A percentile compares a stretch with the other conserved stretches of the same genome.
Conservation (phyloP, 257 asterid species). For the Ballota nigra region DNA sequence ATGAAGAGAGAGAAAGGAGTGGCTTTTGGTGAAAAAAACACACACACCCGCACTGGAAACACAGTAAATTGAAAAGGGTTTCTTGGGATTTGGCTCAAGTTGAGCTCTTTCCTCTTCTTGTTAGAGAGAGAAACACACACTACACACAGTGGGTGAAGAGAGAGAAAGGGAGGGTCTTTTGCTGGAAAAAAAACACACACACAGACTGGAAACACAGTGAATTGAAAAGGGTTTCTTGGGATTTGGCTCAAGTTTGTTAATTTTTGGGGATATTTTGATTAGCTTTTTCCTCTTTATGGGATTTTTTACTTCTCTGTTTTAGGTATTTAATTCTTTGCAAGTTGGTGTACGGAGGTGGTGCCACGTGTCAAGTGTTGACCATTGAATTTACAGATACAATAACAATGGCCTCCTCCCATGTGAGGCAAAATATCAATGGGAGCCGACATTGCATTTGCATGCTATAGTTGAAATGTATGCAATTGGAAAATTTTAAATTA, state of each 20-base stretch:
- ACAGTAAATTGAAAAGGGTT: neutral
- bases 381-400: constrained; percentile 5
- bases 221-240: constrained; percentile 12
- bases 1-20: neutral
- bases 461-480: neutral
- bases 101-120: too few species aligned
- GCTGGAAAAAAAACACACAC: neutral
- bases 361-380: constrained; percentile 29
- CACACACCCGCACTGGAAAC: neutral
- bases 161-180: neutral
- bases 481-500: neutral
- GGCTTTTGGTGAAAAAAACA: too few species aligned
- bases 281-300: neutral
- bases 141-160: neutral
- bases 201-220: neutral
- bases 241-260: constrained; percentile 3
- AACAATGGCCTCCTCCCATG: neutral
- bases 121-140: too few species aligned
- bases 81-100: constrained; percentile 22
- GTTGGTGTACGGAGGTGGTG: constrained; percentile 16
- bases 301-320: neutral
- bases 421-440: neutral
- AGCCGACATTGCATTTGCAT: constrained; percentile 11
- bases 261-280: neutral
- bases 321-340: neutral